These are phyloP conservation scores for Rutidosis leptorrhynchoides DNA, from an alignment of 129 eudicot species.

Conservation along the genomic window DNA sequence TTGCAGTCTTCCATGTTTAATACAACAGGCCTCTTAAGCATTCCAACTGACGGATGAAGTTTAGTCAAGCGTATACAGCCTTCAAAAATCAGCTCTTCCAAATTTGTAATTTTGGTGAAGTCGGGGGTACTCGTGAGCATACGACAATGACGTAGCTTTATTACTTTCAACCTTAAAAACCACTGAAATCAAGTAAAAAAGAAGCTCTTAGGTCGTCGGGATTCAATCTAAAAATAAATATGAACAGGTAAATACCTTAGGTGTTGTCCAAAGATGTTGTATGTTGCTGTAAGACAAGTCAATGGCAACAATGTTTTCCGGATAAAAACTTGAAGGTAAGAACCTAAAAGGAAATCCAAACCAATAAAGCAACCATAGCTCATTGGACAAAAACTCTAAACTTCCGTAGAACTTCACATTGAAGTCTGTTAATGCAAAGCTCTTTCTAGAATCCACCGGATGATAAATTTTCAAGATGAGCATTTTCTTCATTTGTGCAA, in stretches of 20 bases:
- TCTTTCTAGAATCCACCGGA: not conserved
- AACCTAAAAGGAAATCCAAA: too few species aligned
- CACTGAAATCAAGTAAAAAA: not conserved
- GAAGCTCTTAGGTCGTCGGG: too few species aligned
- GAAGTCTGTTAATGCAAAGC: not conserved
- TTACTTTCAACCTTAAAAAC: too few species aligned
- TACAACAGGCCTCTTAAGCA: conserved; percentile 14
- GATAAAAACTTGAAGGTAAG: too few species aligned
- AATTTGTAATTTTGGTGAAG: too few species aligned
- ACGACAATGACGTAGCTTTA: too few species aligned
- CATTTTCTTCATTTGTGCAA: conserved; percentile 6
- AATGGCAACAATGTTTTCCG: too few species aligned
- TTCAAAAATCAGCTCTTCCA: too few species aligned
- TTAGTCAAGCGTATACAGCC: too few species aligned
- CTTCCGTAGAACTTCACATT: not conserved
- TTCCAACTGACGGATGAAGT: conserved; percentile 16
- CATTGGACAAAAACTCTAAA: not conserved
- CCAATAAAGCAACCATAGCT: too few species aligned
- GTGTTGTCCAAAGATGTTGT: conserved; percentile 19
- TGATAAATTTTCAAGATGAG: conserved; percentile 1
- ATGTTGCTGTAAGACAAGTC: conserved; percentile 24
- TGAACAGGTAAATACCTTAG: conserved; percentile 26
- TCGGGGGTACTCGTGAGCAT: too few species aligned
- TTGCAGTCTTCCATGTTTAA: not conserved
- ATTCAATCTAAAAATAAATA: not conserved